Conservation (phyloP, 345 rosid genomes). For the Capsella bursapastoris region DNA sequence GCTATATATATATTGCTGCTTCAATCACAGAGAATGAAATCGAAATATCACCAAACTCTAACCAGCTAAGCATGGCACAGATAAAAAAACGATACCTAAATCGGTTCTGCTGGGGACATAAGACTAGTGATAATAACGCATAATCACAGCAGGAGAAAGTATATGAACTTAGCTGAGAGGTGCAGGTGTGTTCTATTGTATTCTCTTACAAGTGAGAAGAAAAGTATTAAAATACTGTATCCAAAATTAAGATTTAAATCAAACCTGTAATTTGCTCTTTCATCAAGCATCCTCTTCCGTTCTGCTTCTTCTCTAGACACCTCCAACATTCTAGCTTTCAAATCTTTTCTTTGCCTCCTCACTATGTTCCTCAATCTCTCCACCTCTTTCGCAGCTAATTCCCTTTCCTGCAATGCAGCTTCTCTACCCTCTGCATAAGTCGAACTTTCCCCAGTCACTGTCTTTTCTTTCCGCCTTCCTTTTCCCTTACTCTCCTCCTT, state of each 20-base stretch:
- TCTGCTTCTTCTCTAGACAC: slow-evolving; percentile 92
- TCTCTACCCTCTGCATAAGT: slow-evolving; percentile 62
- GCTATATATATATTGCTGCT: not conserved
- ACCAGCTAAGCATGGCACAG: slow-evolving; percentile 9
- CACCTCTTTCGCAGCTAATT: slow-evolving; percentile 71
- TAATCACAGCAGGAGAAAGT: not conserved
- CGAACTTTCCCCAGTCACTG: slow-evolving; percentile 41
- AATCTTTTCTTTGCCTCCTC: slow-evolving; percentile 83
- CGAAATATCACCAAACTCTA: slow-evolving; percentile 7
- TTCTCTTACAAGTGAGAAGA: not conserved
- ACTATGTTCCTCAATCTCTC: slow-evolving; percentile 79
- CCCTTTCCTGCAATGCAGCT: slow-evolving; percentile 72
- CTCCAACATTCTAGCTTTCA: slow-evolving; percentile 87
- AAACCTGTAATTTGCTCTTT: slow-evolving; percentile 85
- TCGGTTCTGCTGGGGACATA: not conserved
- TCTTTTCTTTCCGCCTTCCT: slow-evolving; percentile 68
- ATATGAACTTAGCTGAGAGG: not conserved
- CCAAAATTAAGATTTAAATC: slow-evolving; percentile 12
- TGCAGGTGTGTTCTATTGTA: not conserved
- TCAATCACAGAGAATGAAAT: not conserved
- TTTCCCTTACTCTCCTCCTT: slow-evolving; percentile 61
- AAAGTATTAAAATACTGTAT: not conserved
- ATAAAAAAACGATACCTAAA: not conserved
- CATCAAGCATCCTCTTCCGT: slow-evolving; percentile 91
- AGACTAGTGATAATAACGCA: slow-evolving; percentile 9